phyloP scores from a whole-genome alignment of 2,329 filamentous ascomycete species.

The Venturia pyrina region DNA sequence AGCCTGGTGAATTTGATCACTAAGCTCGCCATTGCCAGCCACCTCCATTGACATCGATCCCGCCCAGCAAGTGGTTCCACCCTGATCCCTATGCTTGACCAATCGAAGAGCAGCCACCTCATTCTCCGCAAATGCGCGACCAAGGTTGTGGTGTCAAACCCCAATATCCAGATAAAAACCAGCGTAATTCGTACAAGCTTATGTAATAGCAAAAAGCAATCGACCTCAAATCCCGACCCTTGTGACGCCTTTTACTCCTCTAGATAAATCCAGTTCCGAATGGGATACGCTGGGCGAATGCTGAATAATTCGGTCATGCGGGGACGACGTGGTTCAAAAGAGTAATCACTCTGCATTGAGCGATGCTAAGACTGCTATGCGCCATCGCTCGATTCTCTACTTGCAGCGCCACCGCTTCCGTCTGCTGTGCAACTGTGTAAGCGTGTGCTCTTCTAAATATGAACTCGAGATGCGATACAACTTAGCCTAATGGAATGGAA shows the following conservation, averaged over 20 bases:
- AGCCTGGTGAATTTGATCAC: neutral
- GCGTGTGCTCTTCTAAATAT: neutral
- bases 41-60: neutral
- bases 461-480: neutral
- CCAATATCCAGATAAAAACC: neutral
- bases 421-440: neutral
- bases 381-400: constrained; percentile 3
- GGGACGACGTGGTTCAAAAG: neutral
- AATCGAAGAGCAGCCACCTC: neutral
- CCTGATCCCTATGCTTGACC: neutral
- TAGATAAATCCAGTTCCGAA: neutral
- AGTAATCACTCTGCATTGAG: neutral
- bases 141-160: neutral
- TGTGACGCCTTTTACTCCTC: neutral
- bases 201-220: neutral
- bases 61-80: neutral
- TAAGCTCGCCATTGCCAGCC: constrained; percentile 1
- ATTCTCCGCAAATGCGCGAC: neutral
- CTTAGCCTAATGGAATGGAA: neutral
- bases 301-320: neutral
- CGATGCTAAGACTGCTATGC: neutral
- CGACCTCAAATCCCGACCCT: neutral
- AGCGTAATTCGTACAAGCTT: neutral
- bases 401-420: neutral
- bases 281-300: neutral